Evolutionary conservation across 805 yeast species (phyloP).

Genomic region (Wickerhamiella kazuoi): DNA sequence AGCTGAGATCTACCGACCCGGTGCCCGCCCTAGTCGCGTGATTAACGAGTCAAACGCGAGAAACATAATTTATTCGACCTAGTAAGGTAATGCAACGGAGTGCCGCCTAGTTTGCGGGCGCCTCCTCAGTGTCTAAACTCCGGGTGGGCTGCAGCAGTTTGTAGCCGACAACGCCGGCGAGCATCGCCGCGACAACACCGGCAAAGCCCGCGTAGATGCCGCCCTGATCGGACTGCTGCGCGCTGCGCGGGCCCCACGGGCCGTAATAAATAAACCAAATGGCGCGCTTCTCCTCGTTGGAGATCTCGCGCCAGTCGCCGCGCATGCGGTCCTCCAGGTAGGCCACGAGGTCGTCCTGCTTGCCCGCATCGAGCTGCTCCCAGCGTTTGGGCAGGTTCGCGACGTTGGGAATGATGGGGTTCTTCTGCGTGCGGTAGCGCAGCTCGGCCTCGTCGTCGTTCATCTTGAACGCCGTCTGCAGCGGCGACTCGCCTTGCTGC

Average conservation of each 20-base stretch:
- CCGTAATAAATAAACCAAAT: conserved; percentile 20
- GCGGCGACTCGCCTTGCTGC: conserved; percentile 10
- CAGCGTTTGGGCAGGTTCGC: conserved; percentile 17
- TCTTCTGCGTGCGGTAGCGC: conserved; percentile 16
- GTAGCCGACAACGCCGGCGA: conserved; percentile 15
- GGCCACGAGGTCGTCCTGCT: conserved; percentile 22
- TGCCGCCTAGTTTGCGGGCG: too few relatives aligned
- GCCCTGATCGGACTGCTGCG: conserved; percentile 10
- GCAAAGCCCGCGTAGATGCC: conserved; percentile 13
- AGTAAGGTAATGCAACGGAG: too few relatives aligned
- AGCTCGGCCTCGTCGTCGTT: conserved; percentile 14
- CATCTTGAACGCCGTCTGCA: conserved; percentile 13
- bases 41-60: too few relatives aligned
- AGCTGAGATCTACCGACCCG: too few relatives aligned
- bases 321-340: conserved; percentile 22
- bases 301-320: conserved; percentile 20
- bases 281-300: conserved; percentile 20
- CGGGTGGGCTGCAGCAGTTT: too few relatives aligned
- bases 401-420: conserved; percentile 20
- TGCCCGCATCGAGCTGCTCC: conserved; percentile 20
- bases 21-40: too few relatives aligned
- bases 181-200: conserved; percentile 9
- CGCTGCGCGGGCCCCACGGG: conserved; percentile 22
- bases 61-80: too few relatives aligned
- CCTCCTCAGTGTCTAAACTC: too few relatives aligned